These are phyloP conservation scores for Quillaja saponaria DNA, from an alignment of 306 rosid species.

Conservation along the genomic window DNA sequence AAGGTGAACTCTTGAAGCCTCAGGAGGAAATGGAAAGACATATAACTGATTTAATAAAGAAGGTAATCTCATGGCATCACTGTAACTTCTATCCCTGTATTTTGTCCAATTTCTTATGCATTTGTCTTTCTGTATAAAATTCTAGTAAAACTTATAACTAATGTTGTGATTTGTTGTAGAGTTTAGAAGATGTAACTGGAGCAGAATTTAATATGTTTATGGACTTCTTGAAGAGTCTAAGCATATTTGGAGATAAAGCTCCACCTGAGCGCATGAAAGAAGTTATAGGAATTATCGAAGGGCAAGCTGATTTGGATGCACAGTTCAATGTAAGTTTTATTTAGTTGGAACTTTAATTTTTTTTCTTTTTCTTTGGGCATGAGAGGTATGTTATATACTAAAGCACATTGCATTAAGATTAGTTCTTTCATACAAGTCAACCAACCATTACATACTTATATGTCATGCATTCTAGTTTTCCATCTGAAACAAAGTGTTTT, in stretches of 20 bases:
- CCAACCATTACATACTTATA: too few relatives aligned
- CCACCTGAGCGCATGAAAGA: constrained; percentile 82
- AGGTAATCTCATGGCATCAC: constrained; percentile 46
- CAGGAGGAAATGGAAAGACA: constrained; percentile 97
- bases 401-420: too few relatives aligned
- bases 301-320: constrained; percentile 90
- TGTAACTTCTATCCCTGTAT: constrained; percentile 16
- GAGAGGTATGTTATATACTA: too few relatives aligned
- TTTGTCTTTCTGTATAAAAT: neutral
- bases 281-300: constrained; percentile 88
- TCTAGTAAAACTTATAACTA: constrained; percentile 29
- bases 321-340: constrained; percentile 68
- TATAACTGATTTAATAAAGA: constrained; percentile 90
- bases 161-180: constrained; percentile 55
- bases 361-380: too few relatives aligned
- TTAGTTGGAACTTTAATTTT: too few relatives aligned
- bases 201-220: constrained; percentile 88
- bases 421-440: too few relatives aligned
- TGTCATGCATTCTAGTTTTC: too few relatives aligned
- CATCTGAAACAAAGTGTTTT: too few relatives aligned
- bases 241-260: constrained; percentile 85
- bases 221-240: constrained; percentile 82
- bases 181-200: constrained; percentile 87
- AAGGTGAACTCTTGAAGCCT: constrained; percentile 87
- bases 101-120: constrained; percentile 9